Evolutionary conservation across 2,329 filamentous ascomycete genomes (phyloP).

Genomic region (Pseudocercospora ulei): DNA sequence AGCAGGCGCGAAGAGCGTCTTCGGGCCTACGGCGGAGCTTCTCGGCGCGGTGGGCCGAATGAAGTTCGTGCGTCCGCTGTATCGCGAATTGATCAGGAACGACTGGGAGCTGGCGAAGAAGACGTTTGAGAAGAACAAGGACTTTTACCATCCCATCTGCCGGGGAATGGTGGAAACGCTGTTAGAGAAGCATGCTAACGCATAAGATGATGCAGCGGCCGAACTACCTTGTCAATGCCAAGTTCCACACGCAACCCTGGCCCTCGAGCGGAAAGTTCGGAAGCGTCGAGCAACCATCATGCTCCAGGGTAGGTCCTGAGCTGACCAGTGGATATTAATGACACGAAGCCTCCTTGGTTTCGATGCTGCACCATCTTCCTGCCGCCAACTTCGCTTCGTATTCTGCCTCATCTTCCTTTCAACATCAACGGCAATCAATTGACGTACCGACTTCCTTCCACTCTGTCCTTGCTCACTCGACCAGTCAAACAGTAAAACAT

Average conservation of each 20-base stretch:
- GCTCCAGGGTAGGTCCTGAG: conserved; percentile 1
- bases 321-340: conserved; percentile 1
- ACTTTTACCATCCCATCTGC: conserved; percentile 96
- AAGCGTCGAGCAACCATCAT: conserved; percentile 4
- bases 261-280: conserved; percentile 2
- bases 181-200: conserved; percentile 25
- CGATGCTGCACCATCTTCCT: too few species aligned
- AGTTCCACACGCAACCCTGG: neutral
- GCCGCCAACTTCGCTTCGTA: too few species aligned
- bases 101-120: conserved; percentile 64
- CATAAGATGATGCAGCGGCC: too few species aligned
- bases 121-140: conserved; percentile 77
- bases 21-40: conserved; percentile 61
- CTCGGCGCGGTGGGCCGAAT: conserved; percentile 79
- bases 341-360: conserved; percentile 7
- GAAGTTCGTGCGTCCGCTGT: conserved; percentile 92
- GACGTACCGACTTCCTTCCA: neutral
- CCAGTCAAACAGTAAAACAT: neutral
- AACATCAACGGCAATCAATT: too few species aligned
- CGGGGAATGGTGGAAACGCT: conserved; percentile 70
- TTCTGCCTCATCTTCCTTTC: too few species aligned
- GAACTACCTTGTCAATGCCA: conserved; percentile 2
- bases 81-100: conserved; percentile 61
- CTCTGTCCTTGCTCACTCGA: neutral
- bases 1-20: conserved; percentile 59